Conservation (phyloP, 192 early-diverging fungal genomes). For the Podochytrium sp. region DNA sequence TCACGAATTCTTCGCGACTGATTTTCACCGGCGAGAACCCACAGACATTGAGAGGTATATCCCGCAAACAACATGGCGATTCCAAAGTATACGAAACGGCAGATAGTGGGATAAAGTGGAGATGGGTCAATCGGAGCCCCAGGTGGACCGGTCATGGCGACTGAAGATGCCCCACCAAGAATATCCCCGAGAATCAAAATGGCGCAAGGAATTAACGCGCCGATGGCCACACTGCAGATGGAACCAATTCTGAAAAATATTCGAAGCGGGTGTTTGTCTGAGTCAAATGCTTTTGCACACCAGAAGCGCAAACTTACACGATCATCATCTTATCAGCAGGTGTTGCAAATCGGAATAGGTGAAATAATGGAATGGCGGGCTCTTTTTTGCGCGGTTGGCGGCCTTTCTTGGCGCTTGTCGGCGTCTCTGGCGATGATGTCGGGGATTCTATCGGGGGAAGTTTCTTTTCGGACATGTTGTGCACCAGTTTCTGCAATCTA, state of each 20-base stretch:
- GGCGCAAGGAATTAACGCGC: slow-evolving; percentile 25
- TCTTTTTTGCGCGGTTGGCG: neutral
- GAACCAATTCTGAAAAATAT: slow-evolving; percentile 3
- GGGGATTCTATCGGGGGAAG: neutral
- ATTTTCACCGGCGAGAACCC: slow-evolving; percentile 42
- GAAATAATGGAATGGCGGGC: slow-evolving; percentile 11
- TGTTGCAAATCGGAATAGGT: slow-evolving; percentile 25
- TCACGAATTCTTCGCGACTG: slow-evolving; percentile 41
- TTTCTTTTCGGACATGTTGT: neutral
- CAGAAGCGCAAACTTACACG: neutral
- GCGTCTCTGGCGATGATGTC: neutral
- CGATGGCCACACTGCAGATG: slow-evolving; percentile 25
- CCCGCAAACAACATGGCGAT: slow-evolving; percentile 31
- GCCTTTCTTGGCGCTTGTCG: neutral
- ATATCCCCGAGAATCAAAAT: slow-evolving; percentile 26
- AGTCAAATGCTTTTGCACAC: neutral
- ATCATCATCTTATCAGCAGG: slow-evolving; percentile 22
- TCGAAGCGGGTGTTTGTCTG: neutral
- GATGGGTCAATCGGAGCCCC: neutral
- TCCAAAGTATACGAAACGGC: slow-evolving; percentile 31
- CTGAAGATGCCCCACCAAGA: neutral
- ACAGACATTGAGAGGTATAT: slow-evolving; percentile 40
- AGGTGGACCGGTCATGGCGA: neutral
- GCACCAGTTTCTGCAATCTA: neutral
- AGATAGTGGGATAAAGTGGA: slow-evolving; percentile 3